Base-by-base conservation (phyloP, 768 basidiomycete species). In the Pulveroboletus sp. region DNA sequence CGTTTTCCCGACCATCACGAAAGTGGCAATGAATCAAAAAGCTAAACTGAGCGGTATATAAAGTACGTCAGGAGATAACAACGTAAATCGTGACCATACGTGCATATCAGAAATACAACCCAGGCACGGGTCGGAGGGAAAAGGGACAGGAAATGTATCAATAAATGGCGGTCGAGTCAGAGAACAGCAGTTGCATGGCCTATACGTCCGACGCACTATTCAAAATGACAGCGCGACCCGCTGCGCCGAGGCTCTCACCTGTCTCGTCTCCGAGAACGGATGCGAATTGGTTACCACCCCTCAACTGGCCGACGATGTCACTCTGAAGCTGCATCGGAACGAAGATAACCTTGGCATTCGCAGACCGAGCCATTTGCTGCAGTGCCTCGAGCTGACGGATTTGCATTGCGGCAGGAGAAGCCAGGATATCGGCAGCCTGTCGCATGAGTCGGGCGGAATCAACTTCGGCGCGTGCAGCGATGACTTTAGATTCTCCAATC, bases 381-480 rank as follows among this genome's bases (percentile, higher is more conserved):
- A 97, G 79, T 42, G 93, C 91, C 69, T 99, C 95, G 55, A 98
- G 80, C 67, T 97, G 95, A 52, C 95, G 79, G 66, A 97, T 97
- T 70, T 96, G 93, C 93, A 97, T 96, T 47, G 95, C 95, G 18
- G 95, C 94, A 8, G 93, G 93, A 10, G 85, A 89, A 18, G 93
- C 91, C 61, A 92, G 74, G 61, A 95, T 96, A 69, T 96, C 93
- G 46, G 93, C 93, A 11, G 94, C 94, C 68, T 95, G 92, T 53
- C 94, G 81, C 94, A 97, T 97, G 66, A 97, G 81, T 60, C 91
- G 81, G 26, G 93, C 93, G 32, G 93, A 77, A 67, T 96, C 94
- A 57, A 97, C 94, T 73, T 96, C 94, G 13, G 94, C 95, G 51
- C 93, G 83, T 1, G 93, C 93, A 46, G 92, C 91, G 60, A 96